phyloP scores from a whole-genome alignment of 2,329 filamentous ascomycete genomes.

The Niveomyces coronatus region DNA sequence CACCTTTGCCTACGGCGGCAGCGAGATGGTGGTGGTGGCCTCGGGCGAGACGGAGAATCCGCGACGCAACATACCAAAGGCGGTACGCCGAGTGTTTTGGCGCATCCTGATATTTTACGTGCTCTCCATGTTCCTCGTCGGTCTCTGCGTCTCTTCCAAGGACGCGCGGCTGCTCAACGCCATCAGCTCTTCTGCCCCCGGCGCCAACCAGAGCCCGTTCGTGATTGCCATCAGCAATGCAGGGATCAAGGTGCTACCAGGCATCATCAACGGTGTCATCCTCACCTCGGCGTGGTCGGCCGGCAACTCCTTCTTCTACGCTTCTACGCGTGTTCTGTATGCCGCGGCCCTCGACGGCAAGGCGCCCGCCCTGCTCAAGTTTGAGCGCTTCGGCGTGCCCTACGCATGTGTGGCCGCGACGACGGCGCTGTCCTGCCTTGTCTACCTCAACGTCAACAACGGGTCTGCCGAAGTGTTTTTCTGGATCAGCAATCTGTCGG shows the following conservation, averaged over 20 bases:
- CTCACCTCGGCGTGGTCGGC: conserved; percentile 49
- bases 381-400: conserved; percentile 20
- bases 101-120: conserved; percentile 27
- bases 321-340: conserved; percentile 37
- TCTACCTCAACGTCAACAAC: conserved; percentile 50
- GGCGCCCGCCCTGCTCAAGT: conserved; percentile 29
- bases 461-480: conserved; percentile 49
- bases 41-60: conserved; percentile 27
- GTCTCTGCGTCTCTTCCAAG: conserved; percentile 26
- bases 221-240: conserved; percentile 43
- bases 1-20: conserved; percentile 37
- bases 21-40: conserved; percentile 27
- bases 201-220: conserved; percentile 40
- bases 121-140: conserved; percentile 27
- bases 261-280: conserved; percentile 48
- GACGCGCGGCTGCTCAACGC: conserved; percentile 35
- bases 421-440: conserved; percentile 51
- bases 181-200: conserved; percentile 29
- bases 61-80: conserved; percentile 25
- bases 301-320: conserved; percentile 46
- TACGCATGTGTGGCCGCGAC: conserved; percentile 20
- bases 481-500: conserved; percentile 51
- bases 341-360: conserved; percentile 31
- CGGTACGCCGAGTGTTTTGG: conserved; percentile 24
- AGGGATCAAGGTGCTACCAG: conserved; percentile 34